These are phyloP conservation scores for Exobasidium cylindrosporum DNA, from an alignment of 1,284 basidiomycete species.

Conservation along the genomic window DNA sequence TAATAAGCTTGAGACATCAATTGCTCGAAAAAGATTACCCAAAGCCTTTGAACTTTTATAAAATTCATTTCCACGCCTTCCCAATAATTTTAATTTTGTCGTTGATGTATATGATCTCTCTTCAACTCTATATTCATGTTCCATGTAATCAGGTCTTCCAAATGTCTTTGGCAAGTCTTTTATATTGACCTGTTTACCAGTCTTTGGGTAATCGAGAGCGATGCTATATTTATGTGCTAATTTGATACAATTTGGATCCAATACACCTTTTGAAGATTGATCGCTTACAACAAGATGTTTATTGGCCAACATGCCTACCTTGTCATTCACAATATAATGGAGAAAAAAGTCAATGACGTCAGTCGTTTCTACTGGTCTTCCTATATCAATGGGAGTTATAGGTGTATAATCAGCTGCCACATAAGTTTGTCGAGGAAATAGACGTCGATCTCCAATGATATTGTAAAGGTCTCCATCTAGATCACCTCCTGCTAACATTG, in stretches of 20 bases:
- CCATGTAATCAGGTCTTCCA: slow-evolving; percentile 11
- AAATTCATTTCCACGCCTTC: neutral
- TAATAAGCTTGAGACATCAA: slow-evolving; percentile 1
- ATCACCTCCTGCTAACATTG: slow-evolving; percentile 28
- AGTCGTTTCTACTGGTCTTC: slow-evolving; percentile 62
- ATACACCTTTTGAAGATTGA: slow-evolving; percentile 61
- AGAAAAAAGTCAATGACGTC: slow-evolving; percentile 73
- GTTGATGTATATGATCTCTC: neutral
- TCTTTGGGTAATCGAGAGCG: slow-evolving; percentile 60
- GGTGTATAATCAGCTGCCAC: slow-evolving; percentile 62
- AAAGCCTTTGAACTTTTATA: slow-evolving; percentile 6
- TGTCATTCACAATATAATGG: slow-evolving; percentile 64
- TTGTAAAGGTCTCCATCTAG: slow-evolving; percentile 56
- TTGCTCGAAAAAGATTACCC: slow-evolving; percentile 10
- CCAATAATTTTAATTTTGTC: neutral
- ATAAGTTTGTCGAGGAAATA: slow-evolving; percentile 60
- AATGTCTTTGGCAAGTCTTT: neutral
- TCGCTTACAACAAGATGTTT: slow-evolving; percentile 72
- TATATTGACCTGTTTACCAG: slow-evolving; percentile 13
- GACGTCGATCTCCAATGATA: slow-evolving; percentile 57
- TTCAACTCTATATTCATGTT: slow-evolving; percentile 9
- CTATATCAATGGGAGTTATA: slow-evolving; percentile 60
- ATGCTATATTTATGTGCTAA: slow-evolving; percentile 66
- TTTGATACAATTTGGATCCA: slow-evolving; percentile 64
- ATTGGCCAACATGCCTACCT: slow-evolving; percentile 60